These are phyloP conservation scores for Coriolopsis trogii DNA, from an alignment of 1,284 basidiomycete genomes.

Conservation along the genomic window DNA sequence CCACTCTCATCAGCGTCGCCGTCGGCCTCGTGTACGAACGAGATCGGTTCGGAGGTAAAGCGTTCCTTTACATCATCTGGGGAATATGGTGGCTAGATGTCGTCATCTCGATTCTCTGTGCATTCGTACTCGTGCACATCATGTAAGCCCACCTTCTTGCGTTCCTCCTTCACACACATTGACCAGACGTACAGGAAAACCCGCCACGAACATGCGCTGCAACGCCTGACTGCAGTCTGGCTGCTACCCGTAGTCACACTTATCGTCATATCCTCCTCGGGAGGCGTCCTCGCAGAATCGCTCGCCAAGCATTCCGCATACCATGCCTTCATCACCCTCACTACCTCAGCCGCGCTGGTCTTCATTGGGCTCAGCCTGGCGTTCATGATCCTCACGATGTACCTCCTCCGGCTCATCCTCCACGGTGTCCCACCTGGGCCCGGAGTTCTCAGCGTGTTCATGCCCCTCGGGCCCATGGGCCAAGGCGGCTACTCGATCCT, in stretches of 20 bases:
- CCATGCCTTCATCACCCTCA: constrained; percentile 51
- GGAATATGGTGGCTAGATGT: constrained; percentile 67
- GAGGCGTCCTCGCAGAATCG: constrained; percentile 52
- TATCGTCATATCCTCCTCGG: constrained; percentile 61
- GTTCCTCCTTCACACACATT: not conserved
- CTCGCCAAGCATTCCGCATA: constrained; percentile 39
- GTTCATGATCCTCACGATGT: constrained; percentile 49
- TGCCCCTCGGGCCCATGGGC: constrained; percentile 35
- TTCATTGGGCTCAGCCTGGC: constrained; percentile 54
- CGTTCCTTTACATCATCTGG: constrained; percentile 55
- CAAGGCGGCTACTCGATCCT: constrained; percentile 63
- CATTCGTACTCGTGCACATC: constrained; percentile 56
- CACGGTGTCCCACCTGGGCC: constrained; percentile 40
- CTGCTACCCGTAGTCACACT: constrained; percentile 66
- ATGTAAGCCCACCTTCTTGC: constrained; percentile 42
- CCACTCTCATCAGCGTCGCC: constrained; percentile 47
- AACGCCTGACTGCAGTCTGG: constrained; percentile 53
- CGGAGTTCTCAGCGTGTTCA: constrained; percentile 32
- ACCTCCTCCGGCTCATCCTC: constrained; percentile 45
- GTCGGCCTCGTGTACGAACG: constrained; percentile 32
- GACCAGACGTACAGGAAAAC: constrained; percentile 44
- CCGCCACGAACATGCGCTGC: constrained; percentile 51
- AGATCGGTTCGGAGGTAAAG: constrained; percentile 44
- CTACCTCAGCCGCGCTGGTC: constrained; percentile 50
- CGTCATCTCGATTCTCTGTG: constrained; percentile 47